Evolutionary conservation across 257 asterid genomes (phyloP).

Genomic region (Nicotiana tabacum): DNA sequence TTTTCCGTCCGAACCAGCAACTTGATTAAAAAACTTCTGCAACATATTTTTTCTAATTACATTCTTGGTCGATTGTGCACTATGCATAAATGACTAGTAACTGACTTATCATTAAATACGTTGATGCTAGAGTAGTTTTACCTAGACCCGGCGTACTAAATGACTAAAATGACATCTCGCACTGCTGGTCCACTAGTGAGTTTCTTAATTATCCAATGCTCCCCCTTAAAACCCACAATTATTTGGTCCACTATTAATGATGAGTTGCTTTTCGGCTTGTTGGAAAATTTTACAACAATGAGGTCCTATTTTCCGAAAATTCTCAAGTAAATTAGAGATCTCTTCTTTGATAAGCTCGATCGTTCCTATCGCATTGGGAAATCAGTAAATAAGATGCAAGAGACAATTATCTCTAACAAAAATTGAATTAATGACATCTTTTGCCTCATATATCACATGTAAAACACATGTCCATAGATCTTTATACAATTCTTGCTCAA

Average conservation of each 20-base stretch:
- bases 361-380: neutral
- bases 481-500: neutral
- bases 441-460: neutral
- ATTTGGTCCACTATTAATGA: neutral
- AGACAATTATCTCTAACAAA: neutral
- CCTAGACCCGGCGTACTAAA: neutral
- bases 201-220: neutral
- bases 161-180: neutral
- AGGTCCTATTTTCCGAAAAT: neutral
- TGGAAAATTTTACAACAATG: neutral
- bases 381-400: neutral
- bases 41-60: neutral
- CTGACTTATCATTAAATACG: neutral
- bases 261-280: neutral
- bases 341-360: neutral
- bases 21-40: neutral
- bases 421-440: neutral
- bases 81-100: neutral
- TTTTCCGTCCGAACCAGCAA: neutral
- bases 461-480: neutral
- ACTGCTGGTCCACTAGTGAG: neutral
- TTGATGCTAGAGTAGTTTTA: neutral
- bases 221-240: neutral
- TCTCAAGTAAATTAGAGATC: neutral
- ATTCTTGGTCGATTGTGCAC: constrained; percentile 1